These are phyloP conservation scores for Neurospora discreta DNA, from an alignment of 495 filamentous ascomycete species.

Conservation along the genomic window DNA sequence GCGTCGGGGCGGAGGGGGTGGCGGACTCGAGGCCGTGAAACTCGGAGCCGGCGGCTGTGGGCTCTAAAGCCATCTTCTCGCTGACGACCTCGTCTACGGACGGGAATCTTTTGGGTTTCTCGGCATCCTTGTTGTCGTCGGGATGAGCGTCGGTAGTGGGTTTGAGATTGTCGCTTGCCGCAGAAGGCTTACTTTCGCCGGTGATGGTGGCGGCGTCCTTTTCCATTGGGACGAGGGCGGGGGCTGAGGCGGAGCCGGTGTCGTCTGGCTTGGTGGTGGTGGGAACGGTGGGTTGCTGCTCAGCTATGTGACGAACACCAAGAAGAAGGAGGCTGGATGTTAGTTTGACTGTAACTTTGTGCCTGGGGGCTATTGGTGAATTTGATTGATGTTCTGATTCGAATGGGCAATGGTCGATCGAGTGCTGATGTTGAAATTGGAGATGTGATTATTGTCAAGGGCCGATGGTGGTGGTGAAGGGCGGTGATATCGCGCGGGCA, in stretches of 20 bases:
- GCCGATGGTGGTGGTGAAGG: not conserved
- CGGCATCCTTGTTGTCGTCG: slow-evolving; percentile 1
- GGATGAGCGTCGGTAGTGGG: not conserved
- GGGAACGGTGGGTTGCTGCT: not conserved
- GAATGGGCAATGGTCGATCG: not conserved
- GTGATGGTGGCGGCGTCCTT: slow-evolving; percentile 1
- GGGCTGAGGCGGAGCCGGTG: not conserved
- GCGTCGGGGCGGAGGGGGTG: not conserved
- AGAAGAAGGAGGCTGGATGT: not conserved
- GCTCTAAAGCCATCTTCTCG: not conserved
- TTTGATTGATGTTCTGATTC: not conserved
- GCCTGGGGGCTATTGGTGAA: not conserved
- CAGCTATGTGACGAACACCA: not conserved
- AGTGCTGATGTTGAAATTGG: not conserved
- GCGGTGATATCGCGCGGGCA: not conserved
- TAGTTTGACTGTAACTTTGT: not conserved
- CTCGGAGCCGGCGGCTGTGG: not conserved
- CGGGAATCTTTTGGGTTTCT: not conserved
- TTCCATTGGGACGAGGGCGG: slow-evolving; percentile 1
- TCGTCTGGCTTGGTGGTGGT: not conserved
- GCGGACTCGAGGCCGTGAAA: not conserved
- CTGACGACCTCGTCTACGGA: not conserved
- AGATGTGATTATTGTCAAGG: not conserved
- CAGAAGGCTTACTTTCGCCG: not conserved
- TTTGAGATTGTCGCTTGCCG: not conserved